Conservation (phyloP, 768 basidiomycete genomes). For the Leccinum subtestaceum region DNA sequence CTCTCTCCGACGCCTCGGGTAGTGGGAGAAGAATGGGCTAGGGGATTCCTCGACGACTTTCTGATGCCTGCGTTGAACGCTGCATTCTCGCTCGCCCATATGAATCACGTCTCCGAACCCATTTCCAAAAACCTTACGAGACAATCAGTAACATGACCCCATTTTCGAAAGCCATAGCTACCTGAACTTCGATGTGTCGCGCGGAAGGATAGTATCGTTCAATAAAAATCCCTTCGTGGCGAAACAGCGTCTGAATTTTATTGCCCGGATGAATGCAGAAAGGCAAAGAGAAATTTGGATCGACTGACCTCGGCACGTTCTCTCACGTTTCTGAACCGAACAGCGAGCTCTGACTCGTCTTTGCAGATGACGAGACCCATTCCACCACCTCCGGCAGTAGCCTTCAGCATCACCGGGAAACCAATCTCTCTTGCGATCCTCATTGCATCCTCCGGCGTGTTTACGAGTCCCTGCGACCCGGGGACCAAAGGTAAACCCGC, state of each 20-base stretch:
- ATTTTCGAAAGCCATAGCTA: constrained; percentile 14
- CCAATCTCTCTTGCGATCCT: constrained; percentile 42
- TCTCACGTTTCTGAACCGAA: constrained; percentile 36
- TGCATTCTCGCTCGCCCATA: constrained; percentile 71
- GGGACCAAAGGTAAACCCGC: constrained; percentile 56
- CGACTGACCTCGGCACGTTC: constrained; percentile 44
- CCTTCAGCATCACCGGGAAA: constrained; percentile 64
- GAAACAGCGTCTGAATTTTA: constrained; percentile 39
- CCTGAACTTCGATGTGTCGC: constrained; percentile 68
- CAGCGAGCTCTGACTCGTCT: constrained; percentile 36
- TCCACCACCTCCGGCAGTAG: constrained; percentile 68
- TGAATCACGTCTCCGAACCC: constrained; percentile 56
- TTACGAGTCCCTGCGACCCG: constrained; percentile 51
- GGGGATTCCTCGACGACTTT: constrained; percentile 73
- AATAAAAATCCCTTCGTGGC: constrained; percentile 50
- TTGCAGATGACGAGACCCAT: constrained; percentile 61
- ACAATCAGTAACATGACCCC: constrained; percentile 3
- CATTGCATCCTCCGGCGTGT: constrained; percentile 40
- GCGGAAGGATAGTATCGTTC: constrained; percentile 56
- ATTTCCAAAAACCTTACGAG: constrained; percentile 61
- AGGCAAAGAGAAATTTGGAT: neutral
- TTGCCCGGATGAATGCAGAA: constrained; percentile 16
- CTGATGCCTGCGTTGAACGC: constrained; percentile 65
- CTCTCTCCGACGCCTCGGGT: constrained; percentile 42
- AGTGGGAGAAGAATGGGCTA: constrained; percentile 50